Percentiles rank a stretch among this genome's conserved stretches.
Conservation (phyloP, 371 early-diverging fungal genomes). For the Capillidium heterosporum region DNA sequence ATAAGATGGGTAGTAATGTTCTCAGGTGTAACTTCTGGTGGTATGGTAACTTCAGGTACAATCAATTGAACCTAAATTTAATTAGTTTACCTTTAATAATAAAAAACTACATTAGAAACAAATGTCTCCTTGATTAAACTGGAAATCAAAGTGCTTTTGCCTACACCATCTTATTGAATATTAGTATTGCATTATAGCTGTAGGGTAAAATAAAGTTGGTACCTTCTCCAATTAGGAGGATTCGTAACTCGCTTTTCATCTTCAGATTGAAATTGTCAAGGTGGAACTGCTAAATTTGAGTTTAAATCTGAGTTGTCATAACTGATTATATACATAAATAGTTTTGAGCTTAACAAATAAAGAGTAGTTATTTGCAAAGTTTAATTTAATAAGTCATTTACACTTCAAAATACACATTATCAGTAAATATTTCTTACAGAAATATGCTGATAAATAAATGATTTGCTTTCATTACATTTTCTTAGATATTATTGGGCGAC, state of each 20-base stretch:
- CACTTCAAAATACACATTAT: too few species aligned
- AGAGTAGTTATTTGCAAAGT: too few species aligned
- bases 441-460: too few species aligned
- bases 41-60: slow-evolving; percentile 93
- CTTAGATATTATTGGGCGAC: too few species aligned
- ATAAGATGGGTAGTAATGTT: slow-evolving; percentile 90
- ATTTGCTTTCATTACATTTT: too few species aligned
- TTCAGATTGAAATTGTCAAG: not conserved
- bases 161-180: slow-evolving; percentile 53
- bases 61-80: slow-evolving; percentile 76
- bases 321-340: too few species aligned
- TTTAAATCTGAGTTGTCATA: too few species aligned
- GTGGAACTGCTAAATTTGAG: too few species aligned
- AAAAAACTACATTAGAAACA: slow-evolving; percentile 63
- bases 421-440: too few species aligned
- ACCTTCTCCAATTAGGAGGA: slow-evolving; percentile 4
- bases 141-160: slow-evolving; percentile 90
- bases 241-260: slow-evolving; percentile 1
- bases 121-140: slow-evolving; percentile 89
- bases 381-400: too few species aligned
- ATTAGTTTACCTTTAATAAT: not conserved
- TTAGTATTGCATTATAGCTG: not conserved
- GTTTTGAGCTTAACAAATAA: too few species aligned
- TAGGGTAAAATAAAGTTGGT: not conserved
- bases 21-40: slow-evolving; percentile 91